These are phyloP conservation scores for Raffaelea albimanens DNA, from an alignment of 2,329 filamentous ascomycete genomes.

Conservation along the genomic window DNA sequence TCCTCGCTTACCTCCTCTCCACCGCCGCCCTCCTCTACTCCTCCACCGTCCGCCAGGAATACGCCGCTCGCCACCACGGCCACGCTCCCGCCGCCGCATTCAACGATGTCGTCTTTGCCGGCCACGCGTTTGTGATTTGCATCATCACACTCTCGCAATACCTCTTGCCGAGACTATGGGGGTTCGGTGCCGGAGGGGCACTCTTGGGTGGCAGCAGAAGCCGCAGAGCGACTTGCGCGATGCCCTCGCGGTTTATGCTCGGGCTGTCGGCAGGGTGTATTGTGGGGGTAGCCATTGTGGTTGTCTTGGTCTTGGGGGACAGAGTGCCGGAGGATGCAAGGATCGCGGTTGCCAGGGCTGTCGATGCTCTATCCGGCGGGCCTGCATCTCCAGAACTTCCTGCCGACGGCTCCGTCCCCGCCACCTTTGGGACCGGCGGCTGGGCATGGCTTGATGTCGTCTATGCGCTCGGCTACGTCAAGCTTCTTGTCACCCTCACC, in stretches of 20 bases:
- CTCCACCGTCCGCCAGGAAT: slow-evolving; percentile 66
- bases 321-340: slow-evolving; percentile 10
- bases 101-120: slow-evolving; percentile 85
- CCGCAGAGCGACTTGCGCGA: slow-evolving; percentile 22
- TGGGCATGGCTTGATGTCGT: slow-evolving; percentile 57
- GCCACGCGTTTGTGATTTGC: slow-evolving; percentile 68
- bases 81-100: slow-evolving; percentile 75
- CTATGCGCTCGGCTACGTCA: slow-evolving; percentile 73
- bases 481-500: slow-evolving; percentile 76
- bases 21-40: slow-evolving; percentile 72
- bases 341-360: too few species aligned
- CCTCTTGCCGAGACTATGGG: slow-evolving; percentile 64
- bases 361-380: too few species aligned
- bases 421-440: slow-evolving; percentile 25
- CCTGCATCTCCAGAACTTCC: too few species aligned
- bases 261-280: slow-evolving; percentile 63
- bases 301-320: slow-evolving; percentile 27
- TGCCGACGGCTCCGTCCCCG: too few species aligned
- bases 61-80: slow-evolving; percentile 67
- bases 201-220: background rate
- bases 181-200: slow-evolving; percentile 41
- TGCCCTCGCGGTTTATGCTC: slow-evolving; percentile 49
- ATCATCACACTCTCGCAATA: slow-evolving; percentile 67
- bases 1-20: slow-evolving; percentile 66
- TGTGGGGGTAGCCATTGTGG: slow-evolving; percentile 41